phyloP scores from a whole-genome alignment of 176 grass and related monocot species.

The Thinopyrum elongatum region DNA sequence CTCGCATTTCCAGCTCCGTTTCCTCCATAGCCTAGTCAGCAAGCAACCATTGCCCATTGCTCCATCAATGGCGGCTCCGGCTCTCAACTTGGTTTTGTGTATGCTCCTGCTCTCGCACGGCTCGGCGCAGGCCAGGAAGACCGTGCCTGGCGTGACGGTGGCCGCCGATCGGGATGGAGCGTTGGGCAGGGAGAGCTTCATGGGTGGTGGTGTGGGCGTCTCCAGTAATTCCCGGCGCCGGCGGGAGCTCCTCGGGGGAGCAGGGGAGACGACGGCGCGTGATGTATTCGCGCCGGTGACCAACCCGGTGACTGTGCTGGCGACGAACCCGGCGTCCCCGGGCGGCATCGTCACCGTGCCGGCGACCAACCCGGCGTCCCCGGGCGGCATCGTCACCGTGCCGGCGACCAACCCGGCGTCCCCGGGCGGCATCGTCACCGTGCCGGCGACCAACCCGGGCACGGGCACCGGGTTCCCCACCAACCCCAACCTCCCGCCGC shows the following conservation, averaged over 20 bases:
- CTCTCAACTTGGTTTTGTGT: slow-evolving; percentile 26
- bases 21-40: slow-evolving; percentile 8
- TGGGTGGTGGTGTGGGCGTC: slow-evolving; percentile 31
- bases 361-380: slow-evolving; percentile 40
- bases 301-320: slow-evolving; percentile 46
- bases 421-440: slow-evolving; percentile 41
- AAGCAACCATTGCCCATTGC: background rate
- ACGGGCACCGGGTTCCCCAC: slow-evolving; percentile 12
- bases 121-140: slow-evolving; percentile 26
- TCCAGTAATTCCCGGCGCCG: background rate
- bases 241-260: slow-evolving; percentile 22
- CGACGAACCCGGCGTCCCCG: slow-evolving; percentile 31
- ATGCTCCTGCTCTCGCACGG: slow-evolving; percentile 42
- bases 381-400: slow-evolving; percentile 41
- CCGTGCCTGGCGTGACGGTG: background rate
- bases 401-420: slow-evolving; percentile 37
- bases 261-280: slow-evolving; percentile 35
- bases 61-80: slow-evolving; percentile 41
- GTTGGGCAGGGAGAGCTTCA: background rate
- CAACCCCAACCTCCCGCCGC: slow-evolving; percentile 46
- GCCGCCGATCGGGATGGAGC: background rate
- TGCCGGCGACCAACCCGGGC: slow-evolving; percentile 48
- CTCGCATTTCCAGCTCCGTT: slow-evolving; percentile 29
- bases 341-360: slow-evolving; percentile 50
- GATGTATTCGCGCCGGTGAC: slow-evolving; percentile 54